Evolutionary conservation across 768 basidiomycete species (phyloP), one percentile per base, ranked within the genome.

Genomic region (Rossbeevera mucosa): DNA sequence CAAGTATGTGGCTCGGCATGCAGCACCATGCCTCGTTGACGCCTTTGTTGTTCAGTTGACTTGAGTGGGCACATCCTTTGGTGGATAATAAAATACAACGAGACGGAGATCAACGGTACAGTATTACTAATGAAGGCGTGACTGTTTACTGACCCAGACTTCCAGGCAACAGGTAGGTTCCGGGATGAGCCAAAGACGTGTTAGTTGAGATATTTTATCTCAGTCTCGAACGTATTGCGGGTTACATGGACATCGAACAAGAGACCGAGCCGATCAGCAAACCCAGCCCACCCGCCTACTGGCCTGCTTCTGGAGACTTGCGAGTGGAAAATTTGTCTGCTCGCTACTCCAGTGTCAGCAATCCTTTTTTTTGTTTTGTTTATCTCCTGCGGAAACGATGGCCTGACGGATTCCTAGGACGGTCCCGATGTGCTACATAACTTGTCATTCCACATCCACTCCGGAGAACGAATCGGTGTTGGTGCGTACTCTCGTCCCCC

Each of bases 261-360:
- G 82, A 84, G 31, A 79, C 81, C 47, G 83, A 86, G 61, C 74
- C 74, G 52, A 65, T n/a, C 51, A 61, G 9, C 76, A 47, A 46
- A 29, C 7, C 43, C 22, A 36, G 78, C 38, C 84, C 84, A 3
- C 83, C 85, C 2, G 83, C 84, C 0, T 75, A 81, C 53, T 87
- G 85, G 85, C 84, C 85, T 0, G 70, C 78, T 9, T 79, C 77
- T 14, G 85, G 85, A 11, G 69, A 75, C 24, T 70, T 86, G 30
- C 64, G 70, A 6, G 77, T 80, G 3, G 77, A 82, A 49, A 76
- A 78, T 16, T 64, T 85, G 3, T 77, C 74, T 11, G 83, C 83
- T 20, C 69, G 72, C 30, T 85, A 85, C 64, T 78, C 81, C 14
- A 44, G 29, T 13, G 59, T 54, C 46, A 22, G 43, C 7, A 8